phyloP scores from a whole-genome alignment of 768 basidiomycete genomes.

The Pulveroboletus sp. region DNA sequence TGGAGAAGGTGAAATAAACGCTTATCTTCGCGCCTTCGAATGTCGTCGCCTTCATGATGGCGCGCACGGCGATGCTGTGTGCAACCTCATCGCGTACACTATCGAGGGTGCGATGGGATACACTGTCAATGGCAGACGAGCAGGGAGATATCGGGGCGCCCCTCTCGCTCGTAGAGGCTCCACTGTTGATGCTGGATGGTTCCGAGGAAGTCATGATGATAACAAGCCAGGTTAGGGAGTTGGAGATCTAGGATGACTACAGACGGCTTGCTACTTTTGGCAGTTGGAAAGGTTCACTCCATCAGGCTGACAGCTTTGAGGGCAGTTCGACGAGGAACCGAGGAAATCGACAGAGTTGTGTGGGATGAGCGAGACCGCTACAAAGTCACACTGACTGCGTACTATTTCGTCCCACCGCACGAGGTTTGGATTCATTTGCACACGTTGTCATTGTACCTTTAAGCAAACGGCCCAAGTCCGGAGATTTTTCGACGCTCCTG shows the following conservation, averaged over 20 bases:
- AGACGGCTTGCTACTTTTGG: background rate
- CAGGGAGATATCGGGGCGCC: background rate
- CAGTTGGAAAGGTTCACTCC: background rate
- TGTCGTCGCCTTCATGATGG: slow-evolving; percentile 44
- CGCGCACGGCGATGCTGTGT: slow-evolving; percentile 49
- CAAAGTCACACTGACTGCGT: no score
- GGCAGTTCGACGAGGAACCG: background rate
- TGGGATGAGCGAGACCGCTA: no score
- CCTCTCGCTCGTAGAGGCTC: background rate
- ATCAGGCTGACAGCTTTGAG: background rate
- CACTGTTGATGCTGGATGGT: slow-evolving; percentile 21
- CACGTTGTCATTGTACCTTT: background rate
- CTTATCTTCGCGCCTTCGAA: slow-evolving; percentile 55
- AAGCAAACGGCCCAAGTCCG: no score
- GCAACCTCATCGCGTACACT: slow-evolving; percentile 59
- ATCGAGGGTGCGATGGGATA: slow-evolving; percentile 44
- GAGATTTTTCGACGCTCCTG: background rate
- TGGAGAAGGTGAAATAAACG: slow-evolving; percentile 57
- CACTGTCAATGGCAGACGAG: background rate
- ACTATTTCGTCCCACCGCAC: no score
- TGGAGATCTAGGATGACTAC: background rate
- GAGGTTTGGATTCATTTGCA: background rate
- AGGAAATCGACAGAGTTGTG: background rate
- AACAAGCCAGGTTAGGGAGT: background rate
- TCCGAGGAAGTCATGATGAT: slow-evolving; percentile 23